Conservation (phyloP, 768 basidiomycete species). For the Suillus brevipes region DNA sequence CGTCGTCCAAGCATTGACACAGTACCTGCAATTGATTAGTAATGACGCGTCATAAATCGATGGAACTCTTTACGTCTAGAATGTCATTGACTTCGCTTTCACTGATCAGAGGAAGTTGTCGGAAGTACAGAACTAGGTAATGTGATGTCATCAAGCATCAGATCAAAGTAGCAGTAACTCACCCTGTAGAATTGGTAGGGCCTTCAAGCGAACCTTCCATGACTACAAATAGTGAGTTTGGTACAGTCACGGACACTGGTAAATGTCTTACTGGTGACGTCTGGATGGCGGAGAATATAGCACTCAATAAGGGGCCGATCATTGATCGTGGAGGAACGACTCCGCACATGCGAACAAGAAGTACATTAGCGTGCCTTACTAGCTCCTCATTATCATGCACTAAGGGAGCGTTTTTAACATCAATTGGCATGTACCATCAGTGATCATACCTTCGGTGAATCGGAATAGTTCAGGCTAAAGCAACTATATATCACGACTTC, state of each 20-base stretch:
- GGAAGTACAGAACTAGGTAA: constrained; percentile 76
- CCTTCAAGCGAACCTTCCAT: constrained; percentile 86
- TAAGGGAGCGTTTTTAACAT: constrained; percentile 23
- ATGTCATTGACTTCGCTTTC: constrained; percentile 78
- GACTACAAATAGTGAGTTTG: constrained; percentile 48
- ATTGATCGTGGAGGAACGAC: constrained; percentile 74
- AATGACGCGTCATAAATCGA: not conserved
- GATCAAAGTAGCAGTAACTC: constrained; percentile 11
- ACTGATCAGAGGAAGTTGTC: constrained; percentile 77
- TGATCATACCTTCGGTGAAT: constrained; percentile 60
- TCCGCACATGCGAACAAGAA: constrained; percentile 84
- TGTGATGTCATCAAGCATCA: not conserved
- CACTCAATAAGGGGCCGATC: constrained; percentile 66
- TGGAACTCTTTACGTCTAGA: constrained; percentile 56
- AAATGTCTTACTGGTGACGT: constrained; percentile 60
- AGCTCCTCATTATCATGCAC: constrained; percentile 78
- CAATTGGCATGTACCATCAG: not conserved
- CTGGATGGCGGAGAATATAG: constrained; percentile 76
- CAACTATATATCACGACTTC: constrained; percentile 9
- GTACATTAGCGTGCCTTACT: constrained; percentile 57
- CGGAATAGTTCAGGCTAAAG: constrained; percentile 72
- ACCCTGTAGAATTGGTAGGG: constrained; percentile 83
- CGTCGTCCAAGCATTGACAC: constrained; percentile 80
- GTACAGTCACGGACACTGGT: not conserved
- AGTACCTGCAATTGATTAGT: constrained; percentile 52